Percentiles rank a stretch among this genome's conserved stretches.
These are phyloP conservation scores for Plasmodium knowlesi DNA, from an alignment of 169 alveolate species.

Conservation along the genomic window DNA sequence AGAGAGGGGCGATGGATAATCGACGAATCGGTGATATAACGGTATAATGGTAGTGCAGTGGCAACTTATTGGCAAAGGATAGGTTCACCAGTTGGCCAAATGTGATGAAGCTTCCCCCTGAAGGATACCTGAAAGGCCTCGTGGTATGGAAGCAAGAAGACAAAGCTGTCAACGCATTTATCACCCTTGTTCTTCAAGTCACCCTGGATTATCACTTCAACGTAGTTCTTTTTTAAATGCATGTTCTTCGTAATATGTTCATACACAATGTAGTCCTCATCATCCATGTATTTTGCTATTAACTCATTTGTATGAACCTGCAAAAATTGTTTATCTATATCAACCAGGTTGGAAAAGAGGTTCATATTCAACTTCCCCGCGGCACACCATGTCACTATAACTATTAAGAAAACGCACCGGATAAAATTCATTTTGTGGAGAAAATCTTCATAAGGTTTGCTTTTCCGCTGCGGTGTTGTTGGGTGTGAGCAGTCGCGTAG, in stretches of 20 bases:
- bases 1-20: neutral
- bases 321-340: slow-evolving; percentile 30
- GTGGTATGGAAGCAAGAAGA: slow-evolving; percentile 59
- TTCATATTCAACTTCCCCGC: slow-evolving; percentile 18
- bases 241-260: slow-evolving; percentile 37
- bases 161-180: neutral
- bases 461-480: neutral
- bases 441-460: neutral
- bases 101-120: neutral
- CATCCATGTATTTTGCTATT: slow-evolving; percentile 16
- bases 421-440: slow-evolving; percentile 38
- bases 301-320: slow-evolving; percentile 20
- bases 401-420: neutral
- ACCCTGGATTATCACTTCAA: slow-evolving; percentile 18
- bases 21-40: neutral
- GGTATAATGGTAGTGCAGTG: too few species aligned
- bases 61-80: neutral
- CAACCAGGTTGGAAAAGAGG: slow-evolving; percentile 4
- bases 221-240: slow-evolving; percentile 49
- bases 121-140: slow-evolving; percentile 62
- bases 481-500: neutral
- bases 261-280: slow-evolving; percentile 10
- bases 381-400: neutral
- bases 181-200: slow-evolving; percentile 21
- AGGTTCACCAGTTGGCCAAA: neutral